These are phyloP conservation scores for Rasamsonia emersonii DNA, from an alignment of 2,329 filamentous ascomycete genomes.

Conservation along the genomic window DNA sequence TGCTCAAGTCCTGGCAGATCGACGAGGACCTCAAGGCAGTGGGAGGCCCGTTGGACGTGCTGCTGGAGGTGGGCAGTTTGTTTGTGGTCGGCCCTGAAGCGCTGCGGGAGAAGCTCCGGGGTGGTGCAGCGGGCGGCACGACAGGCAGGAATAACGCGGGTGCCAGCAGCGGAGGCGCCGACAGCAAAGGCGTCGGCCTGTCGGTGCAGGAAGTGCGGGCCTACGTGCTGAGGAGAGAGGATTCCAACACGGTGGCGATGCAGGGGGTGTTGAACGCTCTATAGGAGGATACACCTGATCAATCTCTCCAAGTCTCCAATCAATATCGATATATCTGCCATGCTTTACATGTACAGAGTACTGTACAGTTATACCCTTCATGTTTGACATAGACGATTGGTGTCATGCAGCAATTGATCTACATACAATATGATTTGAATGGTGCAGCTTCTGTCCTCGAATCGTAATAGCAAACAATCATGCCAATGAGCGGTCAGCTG, in stretches of 20 bases:
- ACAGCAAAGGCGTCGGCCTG: conserved; percentile 43
- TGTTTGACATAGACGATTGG: too few species aligned
- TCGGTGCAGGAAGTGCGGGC: conserved; percentile 54
- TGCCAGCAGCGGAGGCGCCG: conserved; percentile 16
- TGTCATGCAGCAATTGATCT: too few species aligned
- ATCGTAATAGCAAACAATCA: too few species aligned
- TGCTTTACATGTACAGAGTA: too few species aligned
- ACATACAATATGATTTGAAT: too few species aligned
- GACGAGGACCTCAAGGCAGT: conserved; percentile 48
- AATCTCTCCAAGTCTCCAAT: too few species aligned
- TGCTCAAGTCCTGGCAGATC: conserved; percentile 74
- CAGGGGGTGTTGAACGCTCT: conserved; percentile 69
- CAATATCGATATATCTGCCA: too few species aligned
- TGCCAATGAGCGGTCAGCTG: too few species aligned
- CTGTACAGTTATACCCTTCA: too few species aligned
- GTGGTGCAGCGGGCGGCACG: conserved; percentile 42
- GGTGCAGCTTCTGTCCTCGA: too few species aligned
- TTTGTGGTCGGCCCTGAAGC: conserved; percentile 88
- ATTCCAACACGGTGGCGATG: conserved; percentile 70
- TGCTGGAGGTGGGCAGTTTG: conserved; percentile 87
- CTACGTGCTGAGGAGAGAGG: conserved; percentile 78
- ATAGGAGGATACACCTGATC: too few species aligned
- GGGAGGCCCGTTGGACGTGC: conserved; percentile 62
- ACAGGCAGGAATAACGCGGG: conserved; percentile 22
- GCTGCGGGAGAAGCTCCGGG: conserved; percentile 60